Conservation (phyloP, 2,329 filamentous ascomycete genomes). For the Arthrobotrys entomopaga region DNA sequence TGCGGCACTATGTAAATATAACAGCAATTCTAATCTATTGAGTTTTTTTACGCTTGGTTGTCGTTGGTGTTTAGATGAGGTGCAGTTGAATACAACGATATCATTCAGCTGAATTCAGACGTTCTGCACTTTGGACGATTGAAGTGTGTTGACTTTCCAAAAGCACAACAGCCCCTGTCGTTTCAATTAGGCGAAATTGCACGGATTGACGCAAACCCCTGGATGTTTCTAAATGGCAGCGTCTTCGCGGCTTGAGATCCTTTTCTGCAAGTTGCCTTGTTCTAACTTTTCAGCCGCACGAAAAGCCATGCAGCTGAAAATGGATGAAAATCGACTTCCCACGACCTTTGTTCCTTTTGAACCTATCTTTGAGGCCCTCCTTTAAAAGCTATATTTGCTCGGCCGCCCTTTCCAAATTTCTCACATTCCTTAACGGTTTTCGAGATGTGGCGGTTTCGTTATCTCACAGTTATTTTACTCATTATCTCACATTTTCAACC, state of each 20-base stretch:
- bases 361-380: background rate
- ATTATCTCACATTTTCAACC: background rate
- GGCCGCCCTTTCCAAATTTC: too few species aligned
- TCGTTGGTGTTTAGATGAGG: too few species aligned
- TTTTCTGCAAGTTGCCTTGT: background rate
- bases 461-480: background rate
- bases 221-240: background rate
- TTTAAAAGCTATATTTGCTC: too few species aligned
- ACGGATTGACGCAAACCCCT: conserved; percentile 2
- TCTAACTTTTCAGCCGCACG: background rate
- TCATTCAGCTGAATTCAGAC: too few species aligned
- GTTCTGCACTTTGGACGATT: too few species aligned
- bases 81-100: too few species aligned
- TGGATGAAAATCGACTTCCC: background rate
- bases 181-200: conserved; percentile 1
- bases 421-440: too few species aligned
- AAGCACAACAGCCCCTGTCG: background rate
- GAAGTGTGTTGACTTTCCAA: too few species aligned
- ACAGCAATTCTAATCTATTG: too few species aligned
- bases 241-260: background rate
- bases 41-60: too few species aligned
- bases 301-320: background rate
- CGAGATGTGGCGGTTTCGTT: background rate
- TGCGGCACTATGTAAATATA: too few species aligned
- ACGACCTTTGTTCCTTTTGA: background rate